Evolutionary conservation across 768 basidiomycete genomes (phyloP).

Genomic region (Leucocoprinus leucothites): DNA sequence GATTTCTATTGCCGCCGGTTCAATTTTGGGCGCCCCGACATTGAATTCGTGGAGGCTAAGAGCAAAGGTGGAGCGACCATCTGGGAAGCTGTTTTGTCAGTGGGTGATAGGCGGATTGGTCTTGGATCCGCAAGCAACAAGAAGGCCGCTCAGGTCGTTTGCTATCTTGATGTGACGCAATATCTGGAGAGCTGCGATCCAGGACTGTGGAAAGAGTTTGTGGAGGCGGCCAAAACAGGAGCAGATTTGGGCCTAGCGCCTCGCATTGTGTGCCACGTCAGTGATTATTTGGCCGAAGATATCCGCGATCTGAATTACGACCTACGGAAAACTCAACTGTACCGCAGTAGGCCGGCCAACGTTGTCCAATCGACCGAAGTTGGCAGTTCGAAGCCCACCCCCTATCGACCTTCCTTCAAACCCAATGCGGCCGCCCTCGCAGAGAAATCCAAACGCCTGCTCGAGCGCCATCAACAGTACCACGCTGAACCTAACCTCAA

Average conservation of each 20-base stretch:
- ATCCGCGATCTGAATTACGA: conserved; percentile 70
- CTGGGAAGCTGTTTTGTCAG: conserved; percentile 78
- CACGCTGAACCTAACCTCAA: conserved; percentile 55
- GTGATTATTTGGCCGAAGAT: conserved; percentile 59
- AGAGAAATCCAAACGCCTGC: conserved; percentile 58
- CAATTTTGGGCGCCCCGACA: conserved; percentile 68
- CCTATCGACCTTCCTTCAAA: conserved; percentile 8
- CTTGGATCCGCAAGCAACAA: conserved; percentile 68
- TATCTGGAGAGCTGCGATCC: conserved; percentile 87
- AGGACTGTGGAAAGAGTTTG: conserved; percentile 73
- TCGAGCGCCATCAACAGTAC: conserved; percentile 54
- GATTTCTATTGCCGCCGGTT: conserved; percentile 90
- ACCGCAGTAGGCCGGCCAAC: conserved; percentile 55
- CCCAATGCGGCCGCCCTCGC: conserved; percentile 17
- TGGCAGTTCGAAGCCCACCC: background rate
- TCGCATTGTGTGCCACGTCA: conserved; percentile 63
- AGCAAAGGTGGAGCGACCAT: conserved; percentile 21
- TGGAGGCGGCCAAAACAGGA: conserved; percentile 57
- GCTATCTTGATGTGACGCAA: conserved; percentile 83
- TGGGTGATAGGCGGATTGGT: conserved; percentile 79
- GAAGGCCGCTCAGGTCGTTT: conserved; percentile 66
- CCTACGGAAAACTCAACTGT: conserved; percentile 61
- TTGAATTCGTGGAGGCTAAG: conserved; percentile 45
- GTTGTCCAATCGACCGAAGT: conserved; percentile 1
- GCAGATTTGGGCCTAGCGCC: conserved; percentile 72